These are phyloP conservation scores for Pythium volutum DNA, from an alignment of 352 stramenopile species.

Conservation along the genomic window DNA sequence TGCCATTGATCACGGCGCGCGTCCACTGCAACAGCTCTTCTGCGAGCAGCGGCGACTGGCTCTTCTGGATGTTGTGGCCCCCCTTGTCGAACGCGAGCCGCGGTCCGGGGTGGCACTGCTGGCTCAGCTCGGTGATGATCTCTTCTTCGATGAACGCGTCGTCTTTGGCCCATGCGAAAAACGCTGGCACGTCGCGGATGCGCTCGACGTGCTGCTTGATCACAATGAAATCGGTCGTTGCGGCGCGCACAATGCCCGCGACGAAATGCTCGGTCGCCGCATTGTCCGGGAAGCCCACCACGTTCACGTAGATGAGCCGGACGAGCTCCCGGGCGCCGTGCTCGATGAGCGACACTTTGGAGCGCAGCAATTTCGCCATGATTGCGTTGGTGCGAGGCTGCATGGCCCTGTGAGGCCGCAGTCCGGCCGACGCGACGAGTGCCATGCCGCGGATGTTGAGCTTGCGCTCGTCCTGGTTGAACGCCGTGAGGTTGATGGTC, in stretches of 20 bases:
- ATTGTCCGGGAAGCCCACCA: slow-evolving; percentile 24
- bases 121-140: slow-evolving; percentile 26
- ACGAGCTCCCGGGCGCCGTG: slow-evolving; percentile 7
- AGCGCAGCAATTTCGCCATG: slow-evolving; percentile 17
- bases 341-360: slow-evolving; percentile 18
- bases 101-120: slow-evolving; percentile 21
- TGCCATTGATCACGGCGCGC: slow-evolving; percentile 9
- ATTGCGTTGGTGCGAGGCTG: slow-evolving; percentile 19
- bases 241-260: slow-evolving; percentile 49
- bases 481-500: slow-evolving; percentile 26
- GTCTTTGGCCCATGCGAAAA: slow-evolving; percentile 38
- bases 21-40: slow-evolving; percentile 28
- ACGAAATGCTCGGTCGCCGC: slow-evolving; percentile 38
- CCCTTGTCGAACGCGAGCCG: slow-evolving; percentile 37
- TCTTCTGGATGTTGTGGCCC: slow-evolving; percentile 58
- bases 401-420: slow-evolving; percentile 36
- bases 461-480: slow-evolving; percentile 16
- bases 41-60: slow-evolving; percentile 27
- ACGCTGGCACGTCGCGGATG: slow-evolving; percentile 31
- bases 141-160: slow-evolving; percentile 37
- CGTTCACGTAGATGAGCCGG: slow-evolving; percentile 18
- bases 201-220: slow-evolving; percentile 40
- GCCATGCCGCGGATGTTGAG: slow-evolving; percentile 22
- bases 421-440: slow-evolving; percentile 31
- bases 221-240: slow-evolving; percentile 42